Evolutionary conservation across 257 asterid genomes (phyloP).

Genomic region (Cynanchum wilfordii): DNA sequence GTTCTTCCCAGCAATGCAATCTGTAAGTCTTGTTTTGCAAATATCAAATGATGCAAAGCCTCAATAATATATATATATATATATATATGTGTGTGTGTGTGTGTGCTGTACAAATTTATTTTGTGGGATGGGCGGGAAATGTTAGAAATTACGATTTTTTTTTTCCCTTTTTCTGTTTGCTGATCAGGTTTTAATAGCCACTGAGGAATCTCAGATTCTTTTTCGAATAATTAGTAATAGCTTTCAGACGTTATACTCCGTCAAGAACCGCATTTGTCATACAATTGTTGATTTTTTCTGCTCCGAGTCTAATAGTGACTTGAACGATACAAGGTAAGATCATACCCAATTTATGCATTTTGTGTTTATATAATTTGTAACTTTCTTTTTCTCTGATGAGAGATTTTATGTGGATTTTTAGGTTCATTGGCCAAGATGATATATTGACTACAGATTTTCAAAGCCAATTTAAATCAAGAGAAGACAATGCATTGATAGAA

Average conservation of each 20-base stretch:
- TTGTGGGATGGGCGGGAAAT: background rate
- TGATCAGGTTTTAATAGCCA: slow-evolving; percentile 25
- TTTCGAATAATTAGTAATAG: slow-evolving; percentile 51
- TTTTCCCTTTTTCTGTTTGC: background rate
- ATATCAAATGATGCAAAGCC: background rate
- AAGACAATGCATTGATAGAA: slow-evolving; percentile 14
- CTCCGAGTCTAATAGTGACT: slow-evolving; percentile 26
- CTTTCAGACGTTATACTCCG: slow-evolving; percentile 48
- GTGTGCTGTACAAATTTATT: no score
- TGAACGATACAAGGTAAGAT: slow-evolving; percentile 39
- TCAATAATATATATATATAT: background rate
- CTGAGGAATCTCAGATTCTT: slow-evolving; percentile 53
- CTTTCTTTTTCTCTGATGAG: background rate
- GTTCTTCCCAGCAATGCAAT: background rate
- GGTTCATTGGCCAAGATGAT: slow-evolving; percentile 20
- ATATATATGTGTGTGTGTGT: background rate
- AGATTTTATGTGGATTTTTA: slow-evolving; percentile 14
- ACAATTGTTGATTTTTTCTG: slow-evolving; percentile 33
- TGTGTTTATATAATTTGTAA: background rate
- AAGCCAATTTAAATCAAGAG: slow-evolving; percentile 20
- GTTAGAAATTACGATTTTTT: background rate
- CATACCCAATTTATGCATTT: background rate
- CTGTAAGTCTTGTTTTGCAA: background rate
- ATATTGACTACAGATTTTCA: slow-evolving; percentile 12
- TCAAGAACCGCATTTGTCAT: slow-evolving; percentile 45